Evolutionary conservation across 148 eudicot species (phyloP).

Genomic region (Rhododendron simsii): DNA sequence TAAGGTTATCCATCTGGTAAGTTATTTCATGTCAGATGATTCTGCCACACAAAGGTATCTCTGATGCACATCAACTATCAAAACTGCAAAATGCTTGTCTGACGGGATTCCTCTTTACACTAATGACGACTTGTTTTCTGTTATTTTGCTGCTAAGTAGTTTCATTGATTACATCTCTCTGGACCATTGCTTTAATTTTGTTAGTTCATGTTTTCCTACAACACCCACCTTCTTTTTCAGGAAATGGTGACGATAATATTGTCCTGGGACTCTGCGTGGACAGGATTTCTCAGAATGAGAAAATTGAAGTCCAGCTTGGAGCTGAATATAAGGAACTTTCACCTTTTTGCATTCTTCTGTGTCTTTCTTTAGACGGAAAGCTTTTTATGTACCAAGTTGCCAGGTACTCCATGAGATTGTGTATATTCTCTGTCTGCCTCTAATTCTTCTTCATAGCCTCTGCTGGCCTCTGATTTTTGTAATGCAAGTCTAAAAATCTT

Average conservation of each 20-base stretch:
- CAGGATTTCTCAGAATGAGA: slow-evolving; percentile 48
- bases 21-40: background rate
- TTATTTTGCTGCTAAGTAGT: background rate
- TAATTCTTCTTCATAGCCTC: background rate
- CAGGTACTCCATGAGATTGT: slow-evolving; percentile 42
- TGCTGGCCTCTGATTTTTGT: background rate
- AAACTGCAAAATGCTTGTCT: background rate
- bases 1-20: background rate
- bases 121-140: background rate
- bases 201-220: slow-evolving; percentile 1
- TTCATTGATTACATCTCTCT: background rate
- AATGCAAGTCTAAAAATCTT: background rate
- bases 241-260: slow-evolving; percentile 72
- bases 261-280: slow-evolving; percentile 67
- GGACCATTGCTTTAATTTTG: background rate
- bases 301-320: slow-evolving; percentile 54
- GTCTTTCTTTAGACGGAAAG: slow-evolving; percentile 84
- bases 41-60: background rate
- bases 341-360: slow-evolving; percentile 64
- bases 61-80: background rate
- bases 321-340: slow-evolving; percentile 67
- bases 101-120: background rate
- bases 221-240: slow-evolving; percentile 26
- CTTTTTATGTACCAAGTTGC: slow-evolving; percentile 70
- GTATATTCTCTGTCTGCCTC: background rate